Percentiles rank a stretch among this genome's conserved stretches.
phyloP scores from a whole-genome alignment of 176 grass and related monocot genomes.

The Ensete ventricosum region DNA sequence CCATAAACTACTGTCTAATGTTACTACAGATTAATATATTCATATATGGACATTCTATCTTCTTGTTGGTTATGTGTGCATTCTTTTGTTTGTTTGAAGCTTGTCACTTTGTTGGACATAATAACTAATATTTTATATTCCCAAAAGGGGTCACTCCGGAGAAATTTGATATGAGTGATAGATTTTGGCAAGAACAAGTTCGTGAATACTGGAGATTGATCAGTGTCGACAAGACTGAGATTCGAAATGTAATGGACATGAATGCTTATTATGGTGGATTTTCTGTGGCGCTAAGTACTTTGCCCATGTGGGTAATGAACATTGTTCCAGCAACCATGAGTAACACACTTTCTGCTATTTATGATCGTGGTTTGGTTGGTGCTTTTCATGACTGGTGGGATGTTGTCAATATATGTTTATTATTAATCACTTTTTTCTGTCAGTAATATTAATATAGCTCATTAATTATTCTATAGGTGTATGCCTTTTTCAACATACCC shows the following conservation, averaged over 20 bases:
- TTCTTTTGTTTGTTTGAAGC: neutral
- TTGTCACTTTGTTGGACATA: slow-evolving; percentile 7
- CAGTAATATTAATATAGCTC: slow-evolving; percentile 16
- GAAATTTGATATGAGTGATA: slow-evolving; percentile 47
- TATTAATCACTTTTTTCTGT: neutral
- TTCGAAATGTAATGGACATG: slow-evolving; percentile 95
- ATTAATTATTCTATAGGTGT: slow-evolving; percentile 51
- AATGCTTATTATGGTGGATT: slow-evolving; percentile 90
- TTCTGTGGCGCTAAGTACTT: slow-evolving; percentile 56
- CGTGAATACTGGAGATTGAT: slow-evolving; percentile 73
- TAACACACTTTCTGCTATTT: slow-evolving; percentile 66
- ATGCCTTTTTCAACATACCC: slow-evolving; percentile 97
- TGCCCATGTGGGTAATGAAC: slow-evolving; percentile 89
- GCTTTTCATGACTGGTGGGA: slow-evolving; percentile 91
- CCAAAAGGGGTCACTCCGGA: slow-evolving; percentile 62
- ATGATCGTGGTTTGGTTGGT: slow-evolving; percentile 75
- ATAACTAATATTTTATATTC: slow-evolving; percentile 24
- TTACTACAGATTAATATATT: neutral
- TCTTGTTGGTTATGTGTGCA: neutral
- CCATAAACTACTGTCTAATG: no score
- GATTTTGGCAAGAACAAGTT: slow-evolving; percentile 76
- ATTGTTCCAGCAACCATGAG: slow-evolving; percentile 60
- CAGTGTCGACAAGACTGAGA: slow-evolving; percentile 40
- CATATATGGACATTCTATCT: neutral
- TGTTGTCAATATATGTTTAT: slow-evolving; percentile 11